Conservation (phyloP, 1,284 basidiomycete species). For the Trichosporon inkin region DNA sequence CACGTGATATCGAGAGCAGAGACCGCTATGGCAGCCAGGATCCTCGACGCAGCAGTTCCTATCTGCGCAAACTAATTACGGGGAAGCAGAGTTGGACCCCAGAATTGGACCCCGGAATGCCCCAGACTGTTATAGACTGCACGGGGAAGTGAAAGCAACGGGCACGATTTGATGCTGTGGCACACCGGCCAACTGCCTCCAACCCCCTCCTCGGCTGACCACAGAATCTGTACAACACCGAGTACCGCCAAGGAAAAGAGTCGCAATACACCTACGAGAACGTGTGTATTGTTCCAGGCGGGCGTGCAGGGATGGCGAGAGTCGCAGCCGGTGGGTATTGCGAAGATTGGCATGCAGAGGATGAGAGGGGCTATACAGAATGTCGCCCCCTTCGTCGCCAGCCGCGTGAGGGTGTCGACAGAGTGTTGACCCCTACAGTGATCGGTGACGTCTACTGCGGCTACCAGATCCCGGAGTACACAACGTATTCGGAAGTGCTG, state of each 20-base stretch:
- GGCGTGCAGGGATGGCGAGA: constrained; percentile 78
- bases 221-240: constrained; percentile 71
- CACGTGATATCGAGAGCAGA: no score
- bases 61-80: no score
- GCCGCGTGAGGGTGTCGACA: neutral
- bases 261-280: constrained; percentile 88
- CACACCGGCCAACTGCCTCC: no score
- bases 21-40: no score
- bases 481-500: constrained; percentile 61
- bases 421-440: constrained; percentile 19
- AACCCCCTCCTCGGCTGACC: constrained; percentile 50
- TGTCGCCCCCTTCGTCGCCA: neutral
- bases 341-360: no score
- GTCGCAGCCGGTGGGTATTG: constrained; percentile 71
- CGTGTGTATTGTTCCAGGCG: constrained; percentile 63
- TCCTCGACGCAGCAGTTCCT: no score
- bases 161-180: no score
- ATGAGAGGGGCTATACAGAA: no score
- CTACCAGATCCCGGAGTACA: constrained; percentile 44
- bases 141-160: no score
- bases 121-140: no score
- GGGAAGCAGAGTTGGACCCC: no score
- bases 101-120: no score
- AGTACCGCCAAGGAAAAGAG: constrained; percentile 71
- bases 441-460: constrained; percentile 40